Evolutionary conservation across 306 rosid genomes (phyloP).

Genomic region (Cyamopsis tetragonoloba): DNA sequence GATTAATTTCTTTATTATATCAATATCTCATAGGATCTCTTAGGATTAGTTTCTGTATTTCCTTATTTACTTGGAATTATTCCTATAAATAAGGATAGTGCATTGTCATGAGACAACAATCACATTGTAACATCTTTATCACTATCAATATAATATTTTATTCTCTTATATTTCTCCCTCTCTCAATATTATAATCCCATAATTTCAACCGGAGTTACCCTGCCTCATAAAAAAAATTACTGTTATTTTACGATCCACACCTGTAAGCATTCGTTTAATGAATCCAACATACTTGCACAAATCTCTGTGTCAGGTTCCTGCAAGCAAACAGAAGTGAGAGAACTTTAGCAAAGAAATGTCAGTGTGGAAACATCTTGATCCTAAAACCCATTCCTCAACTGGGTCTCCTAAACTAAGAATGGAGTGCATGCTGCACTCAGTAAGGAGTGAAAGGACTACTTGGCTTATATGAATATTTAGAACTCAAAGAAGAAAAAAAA

Average conservation of each 20-base stretch:
- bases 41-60: no score
- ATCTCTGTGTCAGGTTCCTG: constrained; percentile 99
- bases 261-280: constrained; percentile 93
- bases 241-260: constrained; percentile 33
- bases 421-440: neutral
- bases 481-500: neutral
- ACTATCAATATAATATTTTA: no score
- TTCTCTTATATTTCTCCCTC: no score
- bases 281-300: constrained; percentile 89
- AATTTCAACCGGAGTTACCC: no score
- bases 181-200: no score
- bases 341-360: constrained; percentile 16
- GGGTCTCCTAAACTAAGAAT: constrained; percentile 1
- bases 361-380: neutral
- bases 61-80: no score
- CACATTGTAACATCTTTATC: no score
- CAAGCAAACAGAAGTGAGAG: constrained; percentile 28
- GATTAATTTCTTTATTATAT: no score
- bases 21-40: no score
- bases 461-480: constrained; percentile 1
- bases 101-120: no score
- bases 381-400: neutral
- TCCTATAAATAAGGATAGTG: no score
- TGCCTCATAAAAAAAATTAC: neutral
- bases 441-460: neutral